Evolutionary conservation across 306 rosid species (phyloP).

Genomic region (Canavalia gladiata): DNA sequence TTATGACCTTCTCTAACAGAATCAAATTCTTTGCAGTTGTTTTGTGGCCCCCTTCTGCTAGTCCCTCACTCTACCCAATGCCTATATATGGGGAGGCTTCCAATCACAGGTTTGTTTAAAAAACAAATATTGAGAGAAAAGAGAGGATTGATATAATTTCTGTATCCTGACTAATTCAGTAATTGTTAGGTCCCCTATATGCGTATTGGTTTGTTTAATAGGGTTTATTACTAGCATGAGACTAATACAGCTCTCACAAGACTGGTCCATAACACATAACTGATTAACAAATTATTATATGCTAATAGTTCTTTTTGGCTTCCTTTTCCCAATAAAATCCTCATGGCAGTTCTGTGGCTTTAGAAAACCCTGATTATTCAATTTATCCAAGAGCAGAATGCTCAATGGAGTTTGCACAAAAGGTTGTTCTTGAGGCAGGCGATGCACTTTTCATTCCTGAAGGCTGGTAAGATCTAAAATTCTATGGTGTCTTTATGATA

Average conservation of each 20-base stretch:
- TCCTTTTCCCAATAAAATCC: conserved; percentile 21
- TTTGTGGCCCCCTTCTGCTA: conserved; percentile 97
- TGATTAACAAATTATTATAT: conserved; percentile 5
- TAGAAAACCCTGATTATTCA: conserved; percentile 81
- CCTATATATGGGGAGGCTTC: conserved; percentile 96
- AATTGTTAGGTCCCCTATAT: conserved; percentile 35
- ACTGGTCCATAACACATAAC: background rate
- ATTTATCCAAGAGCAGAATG: conserved; percentile 80
- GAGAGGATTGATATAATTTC: conserved; percentile 13
- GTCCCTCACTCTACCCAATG: conserved; percentile 82
- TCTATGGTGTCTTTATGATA: conserved; percentile 41
- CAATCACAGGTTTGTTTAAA: conserved; percentile 76
- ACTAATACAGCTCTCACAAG: conserved; percentile 15
- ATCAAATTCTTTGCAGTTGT: conserved; percentile 63
- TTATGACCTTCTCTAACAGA: conserved; percentile 39
- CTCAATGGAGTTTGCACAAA: conserved; percentile 71
- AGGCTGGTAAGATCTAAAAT: conserved; percentile 81
- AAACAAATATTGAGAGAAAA: background rate
- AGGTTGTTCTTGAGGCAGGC: conserved; percentile 81
- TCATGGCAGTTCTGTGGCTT: conserved; percentile 74
- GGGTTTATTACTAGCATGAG: conserved; percentile 25
- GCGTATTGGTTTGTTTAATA: conserved; percentile 16
- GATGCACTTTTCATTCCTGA: conserved; percentile 97
- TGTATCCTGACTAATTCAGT: conserved; percentile 1
- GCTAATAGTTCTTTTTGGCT: conserved; percentile 40